phyloP scores from a whole-genome alignment of 1,139 yeast genomes.

The Diutina siamensis region DNA sequence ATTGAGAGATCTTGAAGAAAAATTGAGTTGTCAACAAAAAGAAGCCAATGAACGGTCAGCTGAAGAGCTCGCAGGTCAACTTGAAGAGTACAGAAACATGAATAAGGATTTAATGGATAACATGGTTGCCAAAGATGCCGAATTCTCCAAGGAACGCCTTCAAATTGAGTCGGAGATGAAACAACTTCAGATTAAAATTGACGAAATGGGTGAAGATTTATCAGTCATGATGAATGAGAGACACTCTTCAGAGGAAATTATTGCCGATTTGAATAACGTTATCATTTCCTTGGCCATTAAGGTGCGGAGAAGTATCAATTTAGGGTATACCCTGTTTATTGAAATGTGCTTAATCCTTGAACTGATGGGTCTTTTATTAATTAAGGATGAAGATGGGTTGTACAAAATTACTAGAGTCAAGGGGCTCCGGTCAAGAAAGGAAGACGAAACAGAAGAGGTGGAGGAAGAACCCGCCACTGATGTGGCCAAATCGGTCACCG shows the following conservation, averaged over 20 bases:
- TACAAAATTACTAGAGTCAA: conserved; percentile 53
- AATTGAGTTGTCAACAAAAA: not conserved
- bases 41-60: not conserved
- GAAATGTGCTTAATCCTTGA: conserved; percentile 57
- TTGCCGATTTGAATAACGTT: conserved; percentile 18
- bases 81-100: conserved; percentile 26
- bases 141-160: conserved; percentile 43
- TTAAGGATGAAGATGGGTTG: conserved; percentile 21
- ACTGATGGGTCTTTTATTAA: conserved; percentile 62
- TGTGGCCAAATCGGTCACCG: not conserved
- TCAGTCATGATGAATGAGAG: conserved; percentile 36
- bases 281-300: conserved; percentile 14
- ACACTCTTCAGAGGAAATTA: conserved; percentile 18
- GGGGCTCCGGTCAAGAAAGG: conserved; percentile 42
- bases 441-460: conserved; percentile 7
- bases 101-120: conserved; percentile 57
- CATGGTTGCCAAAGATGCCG: conserved; percentile 51
- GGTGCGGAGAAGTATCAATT: conserved; percentile 14
- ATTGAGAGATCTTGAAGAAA: not conserved
- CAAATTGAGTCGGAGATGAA: conserved; percentile 39
- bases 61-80: conserved; percentile 9
- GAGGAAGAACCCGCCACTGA: conserved; percentile 9
- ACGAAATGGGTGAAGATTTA: conserved; percentile 36
- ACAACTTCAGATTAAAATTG: conserved; percentile 20
- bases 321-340: conserved; percentile 19